Evolutionary conservation across 2,329 filamentous ascomycete species (phyloP).

Genomic region (Plectosphaerella sp.): DNA sequence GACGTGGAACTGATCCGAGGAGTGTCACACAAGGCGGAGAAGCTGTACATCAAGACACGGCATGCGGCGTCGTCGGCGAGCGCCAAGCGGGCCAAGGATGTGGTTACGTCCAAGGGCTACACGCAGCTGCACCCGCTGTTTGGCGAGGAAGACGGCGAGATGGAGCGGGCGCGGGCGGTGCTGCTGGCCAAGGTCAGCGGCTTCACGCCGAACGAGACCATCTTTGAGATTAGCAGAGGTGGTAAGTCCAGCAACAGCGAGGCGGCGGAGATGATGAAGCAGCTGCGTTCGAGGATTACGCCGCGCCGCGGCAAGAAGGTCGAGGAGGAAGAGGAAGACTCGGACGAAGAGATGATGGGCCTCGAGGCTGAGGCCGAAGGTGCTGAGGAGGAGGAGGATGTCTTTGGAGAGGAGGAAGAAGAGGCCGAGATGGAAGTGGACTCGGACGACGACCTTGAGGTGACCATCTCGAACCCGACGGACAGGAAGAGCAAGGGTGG

Average conservation of each 20-base stretch:
- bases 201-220: conserved; percentile 86
- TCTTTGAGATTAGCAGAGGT: conserved; percentile 87
- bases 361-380: conserved; percentile 28
- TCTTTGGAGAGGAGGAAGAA: conserved; percentile 24
- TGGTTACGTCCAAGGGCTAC: conserved; percentile 68
- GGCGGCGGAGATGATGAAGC: conserved; percentile 72
- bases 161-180: conserved; percentile 69
- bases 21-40: conserved; percentile 85
- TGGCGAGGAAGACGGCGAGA: conserved; percentile 58
- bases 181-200: conserved; percentile 88
- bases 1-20: conserved; percentile 68
- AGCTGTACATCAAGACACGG: conserved; percentile 83
- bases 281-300: conserved; percentile 64
- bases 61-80: conserved; percentile 89
- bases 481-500: conserved; percentile 41
- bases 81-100: conserved; percentile 77
- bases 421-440: conserved; percentile 36
- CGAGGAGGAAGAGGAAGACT: conserved; percentile 29
- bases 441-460: conserved; percentile 62
- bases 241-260: conserved; percentile 58
- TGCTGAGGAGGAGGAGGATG: conserved; percentile 14
- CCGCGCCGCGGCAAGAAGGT: conserved; percentile 39
- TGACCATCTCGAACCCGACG: conserved; percentile 62
- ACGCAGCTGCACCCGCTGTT: conserved; percentile 78
- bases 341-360: conserved; percentile 22